Percentiles rank a stretch among this genome's conserved stretches.
These are phyloP conservation scores for Herpotrichia juniperi DNA, from an alignment of 2,329 filamentous ascomycete genomes.

Conservation along the genomic window DNA sequence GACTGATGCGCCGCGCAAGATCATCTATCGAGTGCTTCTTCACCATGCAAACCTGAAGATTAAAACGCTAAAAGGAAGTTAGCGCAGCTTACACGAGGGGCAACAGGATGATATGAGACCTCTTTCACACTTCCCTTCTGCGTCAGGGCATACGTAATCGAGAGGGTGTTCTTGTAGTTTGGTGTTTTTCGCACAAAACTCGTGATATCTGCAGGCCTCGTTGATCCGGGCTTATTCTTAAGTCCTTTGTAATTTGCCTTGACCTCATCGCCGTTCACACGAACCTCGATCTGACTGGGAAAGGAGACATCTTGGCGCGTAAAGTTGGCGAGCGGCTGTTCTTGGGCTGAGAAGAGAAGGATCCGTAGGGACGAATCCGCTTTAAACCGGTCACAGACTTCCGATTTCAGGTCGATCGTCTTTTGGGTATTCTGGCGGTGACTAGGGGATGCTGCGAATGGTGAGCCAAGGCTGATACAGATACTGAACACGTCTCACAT, in stretches of 20 bases:
- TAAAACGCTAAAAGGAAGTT: constrained; percentile 45
- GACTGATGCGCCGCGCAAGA: constrained; percentile 71
- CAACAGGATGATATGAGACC: constrained; percentile 21
- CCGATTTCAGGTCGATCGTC: constrained; percentile 62
- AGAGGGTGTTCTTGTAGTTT: constrained; percentile 76
- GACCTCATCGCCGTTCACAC: constrained; percentile 85
- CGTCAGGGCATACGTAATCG: constrained; percentile 91
- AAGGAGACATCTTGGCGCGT: constrained; percentile 74
- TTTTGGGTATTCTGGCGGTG: constrained; percentile 65
- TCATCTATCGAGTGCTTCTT: constrained; percentile 72
- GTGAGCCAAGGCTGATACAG: not conserved
- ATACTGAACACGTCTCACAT: constrained; percentile 57
- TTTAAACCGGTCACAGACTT: constrained; percentile 62
- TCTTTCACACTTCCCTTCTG: constrained; percentile 68
- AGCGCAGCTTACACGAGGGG: constrained; percentile 12
- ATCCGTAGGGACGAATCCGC: constrained; percentile 69
- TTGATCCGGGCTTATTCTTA: constrained; percentile 96
- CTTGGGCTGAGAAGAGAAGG: constrained; percentile 82
- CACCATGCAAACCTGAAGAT: constrained; percentile 75
- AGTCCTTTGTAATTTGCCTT: constrained; percentile 92
- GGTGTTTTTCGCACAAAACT: constrained; percentile 72
- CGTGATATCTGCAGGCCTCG: constrained; percentile 91
- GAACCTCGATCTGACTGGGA: constrained; percentile 89
- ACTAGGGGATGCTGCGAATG: constrained; percentile 60
- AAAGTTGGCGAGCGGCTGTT: constrained; percentile 49